Percentiles rank a stretch among this genome's conserved stretches.
phyloP scores from a whole-genome alignment of 495 filamentous ascomycete species.

The Podospora sp. region DNA sequence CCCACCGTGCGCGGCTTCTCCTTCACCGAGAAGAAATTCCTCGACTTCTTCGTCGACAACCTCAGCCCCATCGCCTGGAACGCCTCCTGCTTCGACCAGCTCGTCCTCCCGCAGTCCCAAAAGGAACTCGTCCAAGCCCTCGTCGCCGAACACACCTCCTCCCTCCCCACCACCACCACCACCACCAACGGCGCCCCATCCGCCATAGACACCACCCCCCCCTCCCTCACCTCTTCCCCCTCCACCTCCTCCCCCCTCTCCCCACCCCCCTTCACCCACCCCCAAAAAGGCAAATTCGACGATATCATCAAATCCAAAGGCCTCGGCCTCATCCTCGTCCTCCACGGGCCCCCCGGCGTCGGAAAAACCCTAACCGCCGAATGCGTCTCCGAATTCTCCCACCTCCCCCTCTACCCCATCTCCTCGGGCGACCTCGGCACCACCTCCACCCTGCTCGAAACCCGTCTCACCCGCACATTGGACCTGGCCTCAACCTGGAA shows the following conservation, averaged over 20 bases:
- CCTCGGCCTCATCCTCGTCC: constrained; percentile 50
- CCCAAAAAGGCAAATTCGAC: constrained; percentile 58
- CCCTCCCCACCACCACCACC: not conserved
- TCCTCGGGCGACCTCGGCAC: constrained; percentile 39
- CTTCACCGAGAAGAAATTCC: constrained; percentile 82
- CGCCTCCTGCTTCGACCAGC: constrained; percentile 70
- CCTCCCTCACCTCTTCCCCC: not conserved
- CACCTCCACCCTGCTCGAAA: constrained; percentile 60
- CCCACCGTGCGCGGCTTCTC: constrained; percentile 66
- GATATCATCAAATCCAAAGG: constrained; percentile 52
- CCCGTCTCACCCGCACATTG: constrained; percentile 74
- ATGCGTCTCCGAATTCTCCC: constrained; percentile 44
- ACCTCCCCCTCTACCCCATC: constrained; percentile 47
- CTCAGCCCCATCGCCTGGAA: constrained; percentile 70
- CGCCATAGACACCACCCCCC: not conserved
- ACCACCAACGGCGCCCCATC: not conserved
- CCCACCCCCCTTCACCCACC: not conserved
- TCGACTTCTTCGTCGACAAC: constrained; percentile 73
- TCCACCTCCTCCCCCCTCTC: not conserved
- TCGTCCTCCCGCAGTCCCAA: constrained; percentile 74
- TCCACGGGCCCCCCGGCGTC: constrained; percentile 50
- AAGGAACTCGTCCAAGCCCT: constrained; percentile 82
- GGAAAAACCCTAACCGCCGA: constrained; percentile 58
- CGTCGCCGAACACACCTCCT: constrained; percentile 65
- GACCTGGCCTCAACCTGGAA: constrained; percentile 85